Evolutionary conservation across 179 eudicot genomes (phyloP), one percentile per base, ranked within the genome.

Genomic region (Silene noctiflora): DNA sequence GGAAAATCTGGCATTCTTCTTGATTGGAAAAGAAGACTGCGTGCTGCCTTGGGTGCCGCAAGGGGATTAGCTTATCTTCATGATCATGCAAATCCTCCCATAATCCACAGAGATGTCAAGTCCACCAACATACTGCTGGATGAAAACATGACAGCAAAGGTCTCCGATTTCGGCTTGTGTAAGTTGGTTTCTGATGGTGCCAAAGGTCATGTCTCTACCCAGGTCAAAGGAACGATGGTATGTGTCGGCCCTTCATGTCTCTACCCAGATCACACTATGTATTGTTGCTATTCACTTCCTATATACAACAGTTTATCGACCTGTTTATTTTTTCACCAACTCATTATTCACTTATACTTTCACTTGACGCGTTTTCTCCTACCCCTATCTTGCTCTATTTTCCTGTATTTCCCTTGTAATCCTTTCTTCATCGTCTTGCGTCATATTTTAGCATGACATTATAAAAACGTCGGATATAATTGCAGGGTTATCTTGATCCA

Each of bases 401-500:
- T 60, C 11, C 9, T 4, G 29, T 61, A 61, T 62, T 24, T 13
- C 12, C 24, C 22, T 59, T 16, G n/a, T 62, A 24, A 10, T 27
- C 3, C 1, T 44, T 44, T 10, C 51, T 44, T 44, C 51, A 44
- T 44, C 51, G 51, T 44, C 51, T 44, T 46, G 11, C 53, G 4
- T 46, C 53, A 1, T 46, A 12, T 46, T 46, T 46, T 46, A 46
- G 53, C 4, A 46, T 46, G 53, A 46, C 53, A 46, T 12, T 7
- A 1, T 20, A 51, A n/a, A n/a, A n/a, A n/a, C 6, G 21, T 58
- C 31, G 55, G 17, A 71, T 62, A 35, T 42, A 13, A 16, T 84
- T 83, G 82, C 86, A 94, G 98, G 98, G 98, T 25, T 94, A 94
- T 73, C 88, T 94, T 2, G 98, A 94, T 84, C 98, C 98, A 0